Base-by-base conservation (phyloP, 768 basidiomycete species). In the Xerocomellus chrysenteron region DNA sequence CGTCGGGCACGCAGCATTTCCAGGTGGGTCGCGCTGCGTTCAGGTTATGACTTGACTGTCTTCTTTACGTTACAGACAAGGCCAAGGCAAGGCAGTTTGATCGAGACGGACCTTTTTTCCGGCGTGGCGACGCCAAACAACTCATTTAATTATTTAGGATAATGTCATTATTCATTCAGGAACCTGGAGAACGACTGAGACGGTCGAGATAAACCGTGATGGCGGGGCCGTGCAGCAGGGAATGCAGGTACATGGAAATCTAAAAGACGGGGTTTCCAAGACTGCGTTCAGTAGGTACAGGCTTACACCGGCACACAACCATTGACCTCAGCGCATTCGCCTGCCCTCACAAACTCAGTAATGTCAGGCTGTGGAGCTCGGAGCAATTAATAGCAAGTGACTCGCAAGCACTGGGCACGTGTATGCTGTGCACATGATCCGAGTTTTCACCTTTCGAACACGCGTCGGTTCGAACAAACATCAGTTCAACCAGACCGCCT, bases 1-100 rank as follows among this genome's bases (percentile, higher is more conserved):
- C 44, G 19, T 26, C 30, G 45, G 48, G 32, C 21, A 56, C 45
- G 35, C 24, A 42, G 21, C 41, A 39, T 47, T 21, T 35, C 36
- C 26, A 43, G 11, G 59, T 61, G 60, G 49, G 50, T 47, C 37
- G 21, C 11, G 47, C 41, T 40, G 41, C n/a, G 36, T n/a, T 41
- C 13, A 12, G 17, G 28, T 43, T 2, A 26, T 21, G 21, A 21
- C 21, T 35, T n/a, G 33, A 26, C 17, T 12, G 30, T 47, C 30
- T 37, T 21, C 4, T 40, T 60, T 60, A 62, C 49, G 60, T 56
- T 28, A 47, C 19, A 9, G 16, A 19, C 21, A 17, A 24, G 56
- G n/a, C 40, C 9, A 40, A 26, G 37, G 32, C 30, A 33, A 46
- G 26, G 52, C 19, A 11, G 32, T 24, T 54, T 1, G 46, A 54